A percentile compares a stretch with the other conserved stretches of the same genome.
phyloP scores from a whole-genome alignment of 495 filamentous ascomycete species.

The Talaromyces liani region DNA sequence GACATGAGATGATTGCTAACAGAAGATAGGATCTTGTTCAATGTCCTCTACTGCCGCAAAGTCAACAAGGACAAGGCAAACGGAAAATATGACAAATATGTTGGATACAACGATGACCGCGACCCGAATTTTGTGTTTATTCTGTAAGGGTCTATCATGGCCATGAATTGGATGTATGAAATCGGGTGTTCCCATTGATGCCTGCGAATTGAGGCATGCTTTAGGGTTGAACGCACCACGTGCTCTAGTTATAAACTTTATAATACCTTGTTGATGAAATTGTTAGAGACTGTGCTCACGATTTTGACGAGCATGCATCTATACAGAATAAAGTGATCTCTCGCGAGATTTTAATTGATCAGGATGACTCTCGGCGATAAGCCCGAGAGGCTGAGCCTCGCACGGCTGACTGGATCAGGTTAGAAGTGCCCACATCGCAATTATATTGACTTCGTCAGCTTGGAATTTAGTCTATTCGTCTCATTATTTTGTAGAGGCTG shows the following conservation, averaged over 20 bases:
- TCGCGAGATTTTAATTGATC: not conserved
- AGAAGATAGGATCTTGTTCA: conserved; percentile 46
- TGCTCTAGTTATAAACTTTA: not conserved
- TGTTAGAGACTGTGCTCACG: not conserved
- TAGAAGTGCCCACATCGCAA: not conserved
- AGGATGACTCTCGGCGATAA: not conserved
- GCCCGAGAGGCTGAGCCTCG: not conserved
- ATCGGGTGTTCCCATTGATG: not conserved
- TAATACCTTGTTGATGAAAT: not conserved
- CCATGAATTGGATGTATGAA: not conserved
- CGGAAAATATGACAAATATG: conserved; percentile 54
- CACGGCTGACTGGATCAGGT: not conserved
- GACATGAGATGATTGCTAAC: not conserved
- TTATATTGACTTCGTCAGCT: not conserved
- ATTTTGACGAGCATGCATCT: not conserved
- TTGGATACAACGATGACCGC: conserved; percentile 55
- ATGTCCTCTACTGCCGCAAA: conserved; percentile 59
- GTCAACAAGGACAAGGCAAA: conserved; percentile 56
- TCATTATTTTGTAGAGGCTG: not conserved
- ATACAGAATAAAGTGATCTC: too few relatives aligned
- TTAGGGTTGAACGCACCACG: not conserved
- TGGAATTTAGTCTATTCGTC: not conserved
- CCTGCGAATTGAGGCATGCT: not conserved
- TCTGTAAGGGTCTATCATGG: not conserved
- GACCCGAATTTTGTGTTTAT: conserved; percentile 47